Evolutionary conservation across 345 rosid genomes (phyloP).

Genomic region (Garcia nutans): DNA sequence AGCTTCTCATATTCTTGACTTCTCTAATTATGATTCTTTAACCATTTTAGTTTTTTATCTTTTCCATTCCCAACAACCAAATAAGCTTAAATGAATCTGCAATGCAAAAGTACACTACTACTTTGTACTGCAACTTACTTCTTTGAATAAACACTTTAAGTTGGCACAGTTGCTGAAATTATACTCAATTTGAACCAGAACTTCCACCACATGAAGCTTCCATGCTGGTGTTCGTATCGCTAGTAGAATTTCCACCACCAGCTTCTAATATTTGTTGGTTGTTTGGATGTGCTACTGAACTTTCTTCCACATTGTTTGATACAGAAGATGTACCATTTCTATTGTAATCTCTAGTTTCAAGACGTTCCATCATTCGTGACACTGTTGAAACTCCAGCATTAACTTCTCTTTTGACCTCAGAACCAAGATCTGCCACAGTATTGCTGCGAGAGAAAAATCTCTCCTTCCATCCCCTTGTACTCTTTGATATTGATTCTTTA

Average conservation of each 20-base stretch:
- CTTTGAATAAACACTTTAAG: slow-evolving; percentile 12
- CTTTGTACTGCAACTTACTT: slow-evolving; percentile 11
- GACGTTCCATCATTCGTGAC: slow-evolving; percentile 80
- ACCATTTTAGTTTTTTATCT: no score
- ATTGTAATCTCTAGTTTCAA: slow-evolving; percentile 36
- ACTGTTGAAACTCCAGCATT: slow-evolving; percentile 83
- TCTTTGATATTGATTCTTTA: slow-evolving; percentile 89
- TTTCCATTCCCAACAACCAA: no score
- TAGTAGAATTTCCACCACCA: slow-evolving; percentile 30
- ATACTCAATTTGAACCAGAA: slow-evolving; percentile 50
- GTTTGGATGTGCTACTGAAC: slow-evolving; percentile 40
- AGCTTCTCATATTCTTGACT: no score
- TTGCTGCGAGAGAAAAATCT: slow-evolving; percentile 77
- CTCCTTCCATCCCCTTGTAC: slow-evolving; percentile 94
- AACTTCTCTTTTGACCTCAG: slow-evolving; percentile 85
- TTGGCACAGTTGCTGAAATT: slow-evolving; percentile 17
- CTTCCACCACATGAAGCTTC: slow-evolving; percentile 47
- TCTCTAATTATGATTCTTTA: no score
- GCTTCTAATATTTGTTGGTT: slow-evolving; percentile 32
- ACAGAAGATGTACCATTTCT: slow-evolving; percentile 22
- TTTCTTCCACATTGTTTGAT: slow-evolving; percentile 42
- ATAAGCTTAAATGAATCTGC: no score
- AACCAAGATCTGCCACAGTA: slow-evolving; percentile 64
- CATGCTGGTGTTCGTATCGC: slow-evolving; percentile 26
- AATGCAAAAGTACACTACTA: no score